phyloP scores from a whole-genome alignment of 148 eudicot genomes.

The Limonium bicolor region DNA sequence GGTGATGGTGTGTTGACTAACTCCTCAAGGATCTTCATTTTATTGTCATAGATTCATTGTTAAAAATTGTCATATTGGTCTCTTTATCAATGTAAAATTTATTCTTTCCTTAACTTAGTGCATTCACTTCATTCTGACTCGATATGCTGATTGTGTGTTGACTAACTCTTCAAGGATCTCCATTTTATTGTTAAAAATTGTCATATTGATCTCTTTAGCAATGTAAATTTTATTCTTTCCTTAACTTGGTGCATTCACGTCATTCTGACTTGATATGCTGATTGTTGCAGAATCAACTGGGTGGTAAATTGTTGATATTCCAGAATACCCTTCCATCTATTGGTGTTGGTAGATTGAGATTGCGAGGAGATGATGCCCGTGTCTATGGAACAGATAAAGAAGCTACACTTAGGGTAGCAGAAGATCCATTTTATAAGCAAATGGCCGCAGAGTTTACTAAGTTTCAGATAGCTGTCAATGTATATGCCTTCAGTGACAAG shows the following conservation, averaged over 20 bases:
- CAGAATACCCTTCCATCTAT: constrained; percentile 87
- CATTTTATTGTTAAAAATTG: too few relatives aligned
- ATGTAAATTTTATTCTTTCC: neutral
- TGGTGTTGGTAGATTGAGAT: constrained; percentile 80
- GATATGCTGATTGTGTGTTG: too few relatives aligned
- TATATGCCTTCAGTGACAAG: constrained; percentile 95
- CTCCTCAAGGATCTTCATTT: neutral
- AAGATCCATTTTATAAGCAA: constrained; percentile 97
- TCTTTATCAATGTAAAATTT: too few relatives aligned
- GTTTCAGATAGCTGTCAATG: constrained; percentile 79
- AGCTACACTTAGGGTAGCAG: constrained; percentile 62
- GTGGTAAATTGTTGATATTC: constrained; percentile 92
- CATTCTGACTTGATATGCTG: constrained; percentile 1
- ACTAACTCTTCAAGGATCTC: too few relatives aligned
- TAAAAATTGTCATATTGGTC: too few relatives aligned
- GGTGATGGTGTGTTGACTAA: constrained; percentile 62
- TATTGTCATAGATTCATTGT: neutral
- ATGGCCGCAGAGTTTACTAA: constrained; percentile 98
- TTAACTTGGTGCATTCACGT: neutral
- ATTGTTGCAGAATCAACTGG: constrained; percentile 69
- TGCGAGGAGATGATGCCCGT: constrained; percentile 81
- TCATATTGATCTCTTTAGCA: neutral
- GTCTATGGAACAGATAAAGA: constrained; percentile 96
- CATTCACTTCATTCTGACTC: too few relatives aligned
- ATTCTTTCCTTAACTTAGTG: too few relatives aligned